phyloP scores from a whole-genome alignment of 2,329 filamentous ascomycete species.

The Ophiocordyceps camponoti-floridani region DNA sequence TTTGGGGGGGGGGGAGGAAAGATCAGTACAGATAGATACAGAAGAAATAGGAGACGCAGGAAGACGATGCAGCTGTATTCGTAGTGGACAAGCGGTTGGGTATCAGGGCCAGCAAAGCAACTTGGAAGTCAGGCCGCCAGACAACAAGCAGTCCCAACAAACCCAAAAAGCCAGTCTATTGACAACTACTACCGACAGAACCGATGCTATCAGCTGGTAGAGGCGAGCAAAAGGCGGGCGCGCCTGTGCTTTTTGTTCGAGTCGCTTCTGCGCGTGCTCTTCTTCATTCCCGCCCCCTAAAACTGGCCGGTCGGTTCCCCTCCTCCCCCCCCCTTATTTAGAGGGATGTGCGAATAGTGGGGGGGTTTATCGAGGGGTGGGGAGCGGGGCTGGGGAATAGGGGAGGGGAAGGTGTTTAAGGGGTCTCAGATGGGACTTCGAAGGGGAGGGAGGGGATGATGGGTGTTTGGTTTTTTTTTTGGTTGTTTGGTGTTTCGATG shows the following conservation, averaged over 20 bases:
- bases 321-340: background rate
- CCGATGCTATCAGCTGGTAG: too few relatives aligned
- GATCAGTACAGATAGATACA: background rate
- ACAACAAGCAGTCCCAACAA: too few relatives aligned
- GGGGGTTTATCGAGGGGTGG: background rate
- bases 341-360: background rate
- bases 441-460: background rate
- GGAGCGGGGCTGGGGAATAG: background rate
- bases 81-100: slow-evolving; percentile 3
- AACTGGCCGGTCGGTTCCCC: background rate
- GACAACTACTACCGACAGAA: too few relatives aligned
- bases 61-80: background rate
- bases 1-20: background rate
- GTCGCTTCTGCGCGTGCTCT: background rate
- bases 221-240: too few relatives aligned
- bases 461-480: background rate
- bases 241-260: background rate
- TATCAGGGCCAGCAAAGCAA: slow-evolving; percentile 4
- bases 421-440: background rate
- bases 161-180: too few relatives aligned
- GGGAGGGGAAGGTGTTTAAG: background rate
- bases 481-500: too few relatives aligned
- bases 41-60: too few relatives aligned
- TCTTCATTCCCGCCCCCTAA: background rate
- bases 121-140: background rate